These are phyloP conservation scores for Metarhizium rileyi DNA, from an alignment of 2,329 filamentous ascomycete genomes.

Conservation along the genomic window DNA sequence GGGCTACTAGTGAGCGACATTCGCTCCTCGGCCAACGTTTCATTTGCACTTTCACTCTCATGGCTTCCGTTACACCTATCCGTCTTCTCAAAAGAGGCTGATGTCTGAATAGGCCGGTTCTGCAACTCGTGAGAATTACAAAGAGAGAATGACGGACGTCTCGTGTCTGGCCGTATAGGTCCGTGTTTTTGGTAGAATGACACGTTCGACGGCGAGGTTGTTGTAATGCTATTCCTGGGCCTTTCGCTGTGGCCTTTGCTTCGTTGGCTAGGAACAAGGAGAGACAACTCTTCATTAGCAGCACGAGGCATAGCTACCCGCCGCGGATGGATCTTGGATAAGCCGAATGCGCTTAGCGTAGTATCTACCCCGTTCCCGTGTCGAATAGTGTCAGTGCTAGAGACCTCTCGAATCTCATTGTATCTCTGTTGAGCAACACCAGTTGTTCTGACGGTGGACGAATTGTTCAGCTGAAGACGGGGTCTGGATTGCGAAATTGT, in stretches of 20 bases:
- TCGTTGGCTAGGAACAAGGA: not conserved
- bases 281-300: not conserved
- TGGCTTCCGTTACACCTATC: not conserved
- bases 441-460: not conserved
- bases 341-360: not conserved
- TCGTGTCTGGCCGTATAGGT: not conserved
- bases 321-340: not conserved
- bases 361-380: not conserved
- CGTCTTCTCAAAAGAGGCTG: not conserved
- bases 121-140: conserved; percentile 3
- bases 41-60: not conserved
- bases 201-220: not conserved
- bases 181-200: not conserved
- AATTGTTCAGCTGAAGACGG: not conserved
- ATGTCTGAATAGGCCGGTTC: conserved; percentile 4
- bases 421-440: not conserved
- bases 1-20: not conserved
- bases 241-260: not conserved
- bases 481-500: not conserved
- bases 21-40: not conserved
- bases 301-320: not conserved
- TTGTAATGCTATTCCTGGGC: not conserved
- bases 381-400: not conserved
- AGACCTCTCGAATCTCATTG: not conserved
- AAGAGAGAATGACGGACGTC: not conserved